Base-by-base conservation (phyloP, 139 green algal species). In the Chlamydomonas sp. region DNA sequence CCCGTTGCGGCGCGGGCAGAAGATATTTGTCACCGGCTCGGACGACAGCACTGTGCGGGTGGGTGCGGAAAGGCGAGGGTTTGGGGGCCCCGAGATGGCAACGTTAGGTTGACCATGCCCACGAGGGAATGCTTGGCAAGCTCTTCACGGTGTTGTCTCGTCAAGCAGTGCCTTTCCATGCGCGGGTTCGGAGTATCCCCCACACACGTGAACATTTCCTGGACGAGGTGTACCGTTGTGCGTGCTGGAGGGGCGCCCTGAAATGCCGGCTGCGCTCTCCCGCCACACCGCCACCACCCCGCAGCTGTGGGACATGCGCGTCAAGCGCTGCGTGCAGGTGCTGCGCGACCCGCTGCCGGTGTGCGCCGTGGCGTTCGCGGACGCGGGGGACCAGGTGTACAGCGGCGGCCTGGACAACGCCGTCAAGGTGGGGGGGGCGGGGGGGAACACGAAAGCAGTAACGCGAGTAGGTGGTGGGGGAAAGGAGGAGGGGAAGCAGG, bases 281-380 rank as follows among this genome's bases (percentile, higher is more conserved):
- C 12, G 58, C 20, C 61, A 7, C 49, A 15, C 57, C 80, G 61
- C 62, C 3, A 16, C n/a, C 20, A 0, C 8, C 31, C n/a, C 20
- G 59, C 90, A 97, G 94, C 79, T 99, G 67, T 99, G 97, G 97
- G 98, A 99, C 88, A 84, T 98, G 81, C 93, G 98, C 2, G 18
- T 73, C 0, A 96, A 97, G 88, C 88, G 92, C 15, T 95, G 91
- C 3, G 90, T 97, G 17, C 82, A 93, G 69, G 99, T 96, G 0
- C 92, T 99, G 20, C 88, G 90, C 14, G 95, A 97, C 69, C 90
- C 94, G 63, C 97, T 95, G 68, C 96, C 96, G 68, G 92, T 99
- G 4, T 91, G 92, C 57, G 87, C 95, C 7, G 97, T 99, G 2
- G 94, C 95, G 0, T 98, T 98, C 83, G 85, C 90, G 7, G 93